Percentiles rank a stretch among this genome's conserved stretches.
These are phyloP conservation scores for Iris pallida DNA, from an alignment of 116 monocot genomes.

Conservation along the genomic window DNA sequence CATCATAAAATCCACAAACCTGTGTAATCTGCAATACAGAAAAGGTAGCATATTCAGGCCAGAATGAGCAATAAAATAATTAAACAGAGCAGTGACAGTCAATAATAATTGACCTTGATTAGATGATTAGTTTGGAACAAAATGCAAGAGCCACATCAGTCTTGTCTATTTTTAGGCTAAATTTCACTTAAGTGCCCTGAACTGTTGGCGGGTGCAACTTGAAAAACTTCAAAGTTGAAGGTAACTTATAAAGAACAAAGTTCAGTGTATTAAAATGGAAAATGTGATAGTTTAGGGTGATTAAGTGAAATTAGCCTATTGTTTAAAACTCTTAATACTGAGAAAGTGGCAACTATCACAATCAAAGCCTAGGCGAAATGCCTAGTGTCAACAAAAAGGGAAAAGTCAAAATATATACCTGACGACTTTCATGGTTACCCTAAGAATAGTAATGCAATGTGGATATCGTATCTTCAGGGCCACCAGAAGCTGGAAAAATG, in stretches of 20 bases:
- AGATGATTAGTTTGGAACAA: too few relatives aligned
- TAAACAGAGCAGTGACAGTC: background rate
- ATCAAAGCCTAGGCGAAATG: too few relatives aligned
- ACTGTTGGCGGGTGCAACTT: too few relatives aligned
- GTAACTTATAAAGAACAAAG: too few relatives aligned
- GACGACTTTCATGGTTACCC: constrained; percentile 99
- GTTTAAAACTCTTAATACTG: background rate
- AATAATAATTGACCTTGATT: background rate
- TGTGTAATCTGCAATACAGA: constrained; percentile 77
- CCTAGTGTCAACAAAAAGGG: background rate
- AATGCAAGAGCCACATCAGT: too few relatives aligned
- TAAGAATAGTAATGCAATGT: constrained; percentile 88
- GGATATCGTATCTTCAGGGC: constrained; percentile 92
- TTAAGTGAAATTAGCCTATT: background rate
- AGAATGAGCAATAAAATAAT: background rate
- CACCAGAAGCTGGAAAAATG: constrained; percentile 65
- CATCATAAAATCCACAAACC: constrained; percentile 99
- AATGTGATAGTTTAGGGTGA: too few relatives aligned
- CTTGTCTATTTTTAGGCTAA: too few relatives aligned
- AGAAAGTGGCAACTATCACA: too few relatives aligned
- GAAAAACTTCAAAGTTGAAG: too few relatives aligned
- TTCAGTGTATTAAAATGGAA: too few relatives aligned
- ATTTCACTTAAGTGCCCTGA: too few relatives aligned
- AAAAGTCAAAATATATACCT: constrained; percentile 37
- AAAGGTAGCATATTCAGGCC: background rate